These are phyloP conservation scores for Prosopis cineraria DNA, from an alignment of 306 rosid species.

Conservation along the genomic window DNA sequence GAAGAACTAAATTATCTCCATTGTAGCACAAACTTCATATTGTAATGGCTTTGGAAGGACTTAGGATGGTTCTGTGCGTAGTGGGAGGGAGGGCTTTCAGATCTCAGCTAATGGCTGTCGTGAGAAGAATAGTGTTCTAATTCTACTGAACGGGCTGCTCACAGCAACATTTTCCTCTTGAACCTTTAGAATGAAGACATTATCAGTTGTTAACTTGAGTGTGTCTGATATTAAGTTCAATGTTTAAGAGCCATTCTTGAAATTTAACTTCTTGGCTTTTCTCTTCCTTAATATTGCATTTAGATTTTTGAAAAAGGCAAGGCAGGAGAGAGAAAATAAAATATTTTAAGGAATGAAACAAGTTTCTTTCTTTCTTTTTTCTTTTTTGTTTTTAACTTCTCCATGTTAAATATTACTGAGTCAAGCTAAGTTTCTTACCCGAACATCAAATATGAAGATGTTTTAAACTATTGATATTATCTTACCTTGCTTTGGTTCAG, in stretches of 20 bases:
- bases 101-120: slow-evolving; percentile 1
- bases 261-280: slow-evolving; percentile 27
- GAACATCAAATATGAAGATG: neutral
- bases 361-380: neutral
- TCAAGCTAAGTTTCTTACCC: neutral
- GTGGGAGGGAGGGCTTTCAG: slow-evolving; percentile 15
- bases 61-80: slow-evolving; percentile 14
- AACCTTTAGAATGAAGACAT: neutral
- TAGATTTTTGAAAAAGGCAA: slow-evolving; percentile 27
- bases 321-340: slow-evolving; percentile 28
- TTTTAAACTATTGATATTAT: slow-evolving; percentile 14
- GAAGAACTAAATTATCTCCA: slow-evolving; percentile 28
- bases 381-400: neutral
- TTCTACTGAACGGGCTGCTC: slow-evolving; percentile 12
- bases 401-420: neutral
- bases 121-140: slow-evolving; percentile 1
- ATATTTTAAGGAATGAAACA: slow-evolving; percentile 12
- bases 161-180: neutral
- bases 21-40: slow-evolving; percentile 1
- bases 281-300: neutral
- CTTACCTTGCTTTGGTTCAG: slow-evolving; percentile 48
- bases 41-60: neutral
- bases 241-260: slow-evolving; percentile 15
- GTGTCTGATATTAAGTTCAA: neutral
- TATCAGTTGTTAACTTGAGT: slow-evolving; percentile 1